Percentiles rank a stretch among this genome's conserved stretches.
These are phyloP conservation scores for Lupinus albus DNA, from an alignment of 306 rosid species.

Conservation along the genomic window DNA sequence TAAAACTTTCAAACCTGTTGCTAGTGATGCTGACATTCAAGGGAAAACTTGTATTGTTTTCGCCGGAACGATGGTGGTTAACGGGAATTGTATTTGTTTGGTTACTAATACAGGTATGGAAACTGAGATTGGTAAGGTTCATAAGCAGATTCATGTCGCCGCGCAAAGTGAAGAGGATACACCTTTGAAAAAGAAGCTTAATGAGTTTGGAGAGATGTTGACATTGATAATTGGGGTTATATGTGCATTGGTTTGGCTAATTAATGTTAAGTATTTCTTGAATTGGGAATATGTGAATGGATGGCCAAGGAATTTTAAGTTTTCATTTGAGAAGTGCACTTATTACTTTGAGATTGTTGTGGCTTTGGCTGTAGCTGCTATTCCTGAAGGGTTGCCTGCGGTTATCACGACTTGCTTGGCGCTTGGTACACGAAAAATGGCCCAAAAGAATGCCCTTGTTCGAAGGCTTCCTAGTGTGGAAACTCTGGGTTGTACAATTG, in stretches of 20 bases:
- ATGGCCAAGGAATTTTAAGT: slow-evolving; percentile 56
- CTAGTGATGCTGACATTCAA: slow-evolving; percentile 54
- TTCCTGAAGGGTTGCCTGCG: slow-evolving; percentile 64
- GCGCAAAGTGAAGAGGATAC: slow-evolving; percentile 71
- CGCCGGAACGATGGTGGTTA: slow-evolving; percentile 72
- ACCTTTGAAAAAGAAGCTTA: slow-evolving; percentile 77
- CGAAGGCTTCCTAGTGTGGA: slow-evolving; percentile 70
- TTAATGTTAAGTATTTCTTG: slow-evolving; percentile 62
- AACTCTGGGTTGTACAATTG: slow-evolving; percentile 64
- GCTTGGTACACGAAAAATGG: slow-evolving; percentile 62
- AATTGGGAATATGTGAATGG: slow-evolving; percentile 58
- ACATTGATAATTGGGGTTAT: slow-evolving; percentile 57
- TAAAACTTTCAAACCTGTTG: slow-evolving; percentile 48
- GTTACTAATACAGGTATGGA: slow-evolving; percentile 73
- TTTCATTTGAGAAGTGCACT: slow-evolving; percentile 63
- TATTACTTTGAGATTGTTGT: slow-evolving; percentile 70
- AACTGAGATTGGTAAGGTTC: slow-evolving; percentile 79
- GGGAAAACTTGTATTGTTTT: slow-evolving; percentile 65
- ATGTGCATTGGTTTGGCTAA: slow-evolving; percentile 57
- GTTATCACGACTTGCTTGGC: slow-evolving; percentile 62
- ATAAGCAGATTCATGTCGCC: slow-evolving; percentile 68
- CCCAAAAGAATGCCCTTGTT: slow-evolving; percentile 69
- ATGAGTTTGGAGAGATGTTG: slow-evolving; percentile 55
- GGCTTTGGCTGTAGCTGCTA: slow-evolving; percentile 67
- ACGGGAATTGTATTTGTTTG: slow-evolving; percentile 72